Evolutionary conservation across 1,284 basidiomycete genomes (phyloP), one percentile per base, ranked within the genome.

Genomic region (Trichosporon sp.): DNA sequence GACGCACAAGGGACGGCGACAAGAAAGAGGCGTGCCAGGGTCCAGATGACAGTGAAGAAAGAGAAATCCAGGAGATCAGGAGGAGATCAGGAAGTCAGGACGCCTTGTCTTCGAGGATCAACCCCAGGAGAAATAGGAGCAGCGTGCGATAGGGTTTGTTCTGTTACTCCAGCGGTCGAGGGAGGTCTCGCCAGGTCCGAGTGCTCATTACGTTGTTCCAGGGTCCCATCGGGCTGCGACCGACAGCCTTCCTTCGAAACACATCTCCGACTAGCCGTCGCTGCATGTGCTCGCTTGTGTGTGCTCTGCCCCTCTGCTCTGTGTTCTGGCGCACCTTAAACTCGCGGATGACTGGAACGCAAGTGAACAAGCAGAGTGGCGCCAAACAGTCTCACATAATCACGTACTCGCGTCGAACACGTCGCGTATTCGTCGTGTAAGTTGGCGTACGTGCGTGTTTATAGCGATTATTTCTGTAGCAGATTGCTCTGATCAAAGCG

Each of bases 31-130:
- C 51, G 19, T 26, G 51, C 14, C n/a, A 54, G 26, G 26, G 26
- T 26, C 26, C 26, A 26, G 26, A 26, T 26, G 26, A 26, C 51
- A 26, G 51, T 54, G 51, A 54, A 54, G 26, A 63, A 63, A 63
- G 59, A 63, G 31, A 63, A 63, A 63, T 63, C 59, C 59, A 63
- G 59, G 59, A 63, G 14, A 63, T 26, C 26, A 26, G 26, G 26
- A 26, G 26, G 26, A 26, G 26, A 26, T 63, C 59, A 37, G 5
- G 16, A 63, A 16, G 32, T 4, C 19, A 35, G 59, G 19, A 54
- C 19, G 10, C n/a, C 51, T 26, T 19, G 51, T 19, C 14, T 12
- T 12, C 12, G 5, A 40, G 38, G 38, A 40, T 12, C 26, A 40
- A 40, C 10, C 8, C 19, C 51, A 54, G 51, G 21, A 54, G 19